Evolutionary conservation across 352 stramenopile species (phyloP).

Genomic region (Phytophthora syringae): DNA sequence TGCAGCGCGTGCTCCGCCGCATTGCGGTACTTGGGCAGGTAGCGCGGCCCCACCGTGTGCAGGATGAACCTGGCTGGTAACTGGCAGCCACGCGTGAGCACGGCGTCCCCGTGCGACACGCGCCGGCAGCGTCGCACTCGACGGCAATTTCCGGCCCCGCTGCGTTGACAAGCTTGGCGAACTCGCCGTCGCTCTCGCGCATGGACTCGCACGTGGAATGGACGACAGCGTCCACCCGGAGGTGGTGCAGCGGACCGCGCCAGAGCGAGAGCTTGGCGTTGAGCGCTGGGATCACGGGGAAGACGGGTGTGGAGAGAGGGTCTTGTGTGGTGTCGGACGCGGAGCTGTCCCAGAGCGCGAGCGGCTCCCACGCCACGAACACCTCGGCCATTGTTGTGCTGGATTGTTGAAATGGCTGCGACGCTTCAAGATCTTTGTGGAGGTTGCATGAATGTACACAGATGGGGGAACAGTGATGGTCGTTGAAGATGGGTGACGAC

Average conservation of each 20-base stretch:
- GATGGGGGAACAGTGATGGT: slow-evolving; percentile 30
- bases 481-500: slow-evolving; percentile 22
- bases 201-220: slow-evolving; percentile 85
- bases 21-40: slow-evolving; percentile 77
- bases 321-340: neutral
- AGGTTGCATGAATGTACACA: slow-evolving; percentile 10
- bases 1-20: slow-evolving; percentile 86
- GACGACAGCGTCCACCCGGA: slow-evolving; percentile 76
- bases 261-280: slow-evolving; percentile 68
- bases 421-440: slow-evolving; percentile 19
- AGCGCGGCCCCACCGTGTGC: slow-evolving; percentile 89
- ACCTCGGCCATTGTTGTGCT: slow-evolving; percentile 8
- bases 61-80: slow-evolving; percentile 77
- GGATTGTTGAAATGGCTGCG: neutral
- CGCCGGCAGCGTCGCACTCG: slow-evolving; percentile 64
- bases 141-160: slow-evolving; percentile 77
- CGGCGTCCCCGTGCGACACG: slow-evolving; percentile 85
- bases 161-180: slow-evolving; percentile 66
- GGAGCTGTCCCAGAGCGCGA: slow-evolving; percentile 21
- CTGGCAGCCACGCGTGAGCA: slow-evolving; percentile 81
- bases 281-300: slow-evolving; percentile 33
- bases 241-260: slow-evolving; percentile 56
- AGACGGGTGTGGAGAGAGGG: slow-evolving; percentile 14
- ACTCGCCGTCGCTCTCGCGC: slow-evolving; percentile 65
- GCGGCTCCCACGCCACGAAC: slow-evolving; percentile 13